A percentile compares a stretch with the other conserved stretches of the same genome.
Evolutionary conservation across 192 early-diverging fungal species (phyloP).

Genomic region (Cladochytrium replicatum): DNA sequence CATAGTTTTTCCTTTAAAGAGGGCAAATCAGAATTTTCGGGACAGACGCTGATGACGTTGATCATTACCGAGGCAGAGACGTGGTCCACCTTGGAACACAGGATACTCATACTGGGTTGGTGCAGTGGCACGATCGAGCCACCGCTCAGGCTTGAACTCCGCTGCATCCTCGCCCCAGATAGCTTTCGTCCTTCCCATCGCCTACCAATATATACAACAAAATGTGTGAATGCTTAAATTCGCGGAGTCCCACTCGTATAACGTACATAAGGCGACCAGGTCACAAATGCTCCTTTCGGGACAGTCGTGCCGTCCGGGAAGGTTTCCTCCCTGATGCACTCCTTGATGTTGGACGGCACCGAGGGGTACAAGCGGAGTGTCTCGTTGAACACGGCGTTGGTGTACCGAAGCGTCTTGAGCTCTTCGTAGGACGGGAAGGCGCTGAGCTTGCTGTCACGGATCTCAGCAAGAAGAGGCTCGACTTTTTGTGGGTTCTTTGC

Average conservation of each 20-base stretch:
- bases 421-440: conserved; percentile 15
- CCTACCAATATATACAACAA: no score
- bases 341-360: conserved; percentile 48
- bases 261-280: conserved; percentile 35
- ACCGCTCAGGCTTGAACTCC: conserved; percentile 56
- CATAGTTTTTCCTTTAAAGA: no score
- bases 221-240: no score
- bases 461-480: conserved; percentile 3
- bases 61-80: conserved; percentile 30
- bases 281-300: conserved; percentile 34
- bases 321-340: conserved; percentile 39
- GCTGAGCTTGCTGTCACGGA: conserved; percentile 2
- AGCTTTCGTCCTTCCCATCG: conserved; percentile 34
- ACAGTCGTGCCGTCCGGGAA: conserved; percentile 51
- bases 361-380: conserved; percentile 48
- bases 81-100: conserved; percentile 27
- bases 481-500: conserved; percentile 20
- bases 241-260: no score
- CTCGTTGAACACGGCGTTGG: conserved; percentile 38
- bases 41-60: no score
- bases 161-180: conserved; percentile 59
- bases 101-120: conserved; percentile 28
- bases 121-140: no score
- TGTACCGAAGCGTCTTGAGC: conserved; percentile 29
- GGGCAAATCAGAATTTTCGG: no score